Conservation (phyloP, 345 rosid species). For the Nephelium lappaceum region DNA sequence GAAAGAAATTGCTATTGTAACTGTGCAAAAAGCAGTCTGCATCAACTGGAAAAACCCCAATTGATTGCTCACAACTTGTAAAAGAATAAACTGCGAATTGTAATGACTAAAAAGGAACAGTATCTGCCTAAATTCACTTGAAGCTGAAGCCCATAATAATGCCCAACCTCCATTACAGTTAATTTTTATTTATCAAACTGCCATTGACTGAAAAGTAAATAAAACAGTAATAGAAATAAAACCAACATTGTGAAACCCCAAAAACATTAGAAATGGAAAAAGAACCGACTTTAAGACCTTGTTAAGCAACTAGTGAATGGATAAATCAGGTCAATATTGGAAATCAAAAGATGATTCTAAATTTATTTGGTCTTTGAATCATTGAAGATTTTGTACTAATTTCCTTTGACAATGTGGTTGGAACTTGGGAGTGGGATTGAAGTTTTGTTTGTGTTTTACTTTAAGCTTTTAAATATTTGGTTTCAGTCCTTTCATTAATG, state of each 20-base stretch:
- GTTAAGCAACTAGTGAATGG: slow-evolving; percentile 4
- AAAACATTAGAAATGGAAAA: background rate
- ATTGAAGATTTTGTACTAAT: background rate
- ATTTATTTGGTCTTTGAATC: background rate
- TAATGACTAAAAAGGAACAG: background rate
- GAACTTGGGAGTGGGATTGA: background rate
- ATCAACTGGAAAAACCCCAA: background rate
- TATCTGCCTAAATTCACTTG: background rate
- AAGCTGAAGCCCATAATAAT: background rate
- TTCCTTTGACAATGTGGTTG: background rate
- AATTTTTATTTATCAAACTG: background rate
- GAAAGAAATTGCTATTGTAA: background rate
- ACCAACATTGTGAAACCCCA: background rate
- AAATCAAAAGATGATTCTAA: background rate
- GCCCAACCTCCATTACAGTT: background rate
- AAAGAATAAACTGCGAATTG: background rate
- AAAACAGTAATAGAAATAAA: background rate
- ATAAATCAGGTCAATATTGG: background rate
- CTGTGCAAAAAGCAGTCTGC: background rate
- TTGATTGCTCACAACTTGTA: background rate
- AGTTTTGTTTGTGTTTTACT: background rate
- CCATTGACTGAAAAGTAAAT: background rate
- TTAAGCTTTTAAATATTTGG: background rate
- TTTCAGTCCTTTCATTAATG: background rate
- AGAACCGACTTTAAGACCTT: background rate